phyloP scores from a whole-genome alignment of 768 basidiomycete genomes.

The Pleurotus giganteus region DNA sequence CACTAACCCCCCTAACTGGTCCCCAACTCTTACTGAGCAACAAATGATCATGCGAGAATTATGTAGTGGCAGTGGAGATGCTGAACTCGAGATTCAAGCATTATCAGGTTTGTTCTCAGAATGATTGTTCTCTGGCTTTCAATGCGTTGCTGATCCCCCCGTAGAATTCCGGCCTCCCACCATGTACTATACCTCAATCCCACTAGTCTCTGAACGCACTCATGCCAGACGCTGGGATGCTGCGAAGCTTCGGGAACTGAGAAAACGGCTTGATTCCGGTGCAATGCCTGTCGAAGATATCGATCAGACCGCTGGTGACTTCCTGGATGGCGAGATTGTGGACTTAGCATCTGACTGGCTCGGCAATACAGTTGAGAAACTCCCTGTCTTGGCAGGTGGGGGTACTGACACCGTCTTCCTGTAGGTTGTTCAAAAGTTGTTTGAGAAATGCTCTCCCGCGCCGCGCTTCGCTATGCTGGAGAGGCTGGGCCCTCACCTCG shows the following conservation, averaged over 20 bases:
- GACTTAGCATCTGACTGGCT: conserved; percentile 98
- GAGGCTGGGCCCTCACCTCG: conserved; percentile 88
- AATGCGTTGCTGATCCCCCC: conserved; percentile 24
- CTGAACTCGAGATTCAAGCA: conserved; percentile 81
- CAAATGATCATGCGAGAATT: conserved; percentile 97
- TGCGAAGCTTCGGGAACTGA: conserved; percentile 87
- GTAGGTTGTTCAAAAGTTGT: conserved; percentile 94
- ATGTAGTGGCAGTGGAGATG: conserved; percentile 69
- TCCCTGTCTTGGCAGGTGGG: background rate
- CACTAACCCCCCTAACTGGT: conserved; percentile 64
- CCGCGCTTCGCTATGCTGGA: conserved; percentile 91
- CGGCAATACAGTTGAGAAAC: conserved; percentile 78
- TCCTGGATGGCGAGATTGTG: conserved; percentile 92
- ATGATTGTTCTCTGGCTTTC: background rate
- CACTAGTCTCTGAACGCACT: conserved; percentile 80
- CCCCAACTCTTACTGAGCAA: conserved; percentile 82
- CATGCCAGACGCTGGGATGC: conserved; percentile 92
- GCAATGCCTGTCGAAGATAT: conserved; percentile 82
- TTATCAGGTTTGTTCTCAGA: conserved; percentile 67
- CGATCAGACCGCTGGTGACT: conserved; percentile 85
- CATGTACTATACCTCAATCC: conserved; percentile 96
- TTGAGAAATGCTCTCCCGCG: conserved; percentile 78
- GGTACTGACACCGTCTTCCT: background rate
- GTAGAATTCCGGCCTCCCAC: conserved; percentile 89
- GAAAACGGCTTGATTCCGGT: conserved; percentile 92